phyloP scores from a whole-genome alignment of 2,329 filamentous ascomycete genomes.

The Ciborinia camelliae region DNA sequence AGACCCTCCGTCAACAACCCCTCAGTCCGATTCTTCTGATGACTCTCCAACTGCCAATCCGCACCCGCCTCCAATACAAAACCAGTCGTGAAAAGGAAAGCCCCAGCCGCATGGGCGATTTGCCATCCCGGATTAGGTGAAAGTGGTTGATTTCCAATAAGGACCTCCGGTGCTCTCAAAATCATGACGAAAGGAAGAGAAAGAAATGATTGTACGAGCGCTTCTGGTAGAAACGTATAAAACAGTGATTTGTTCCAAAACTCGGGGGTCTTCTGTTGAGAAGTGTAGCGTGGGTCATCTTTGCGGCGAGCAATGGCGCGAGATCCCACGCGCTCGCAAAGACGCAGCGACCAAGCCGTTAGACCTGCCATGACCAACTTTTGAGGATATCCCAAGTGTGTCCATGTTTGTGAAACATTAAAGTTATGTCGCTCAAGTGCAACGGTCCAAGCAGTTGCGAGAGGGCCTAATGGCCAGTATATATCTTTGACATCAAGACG shows the following conservation, averaged over 20 bases:
- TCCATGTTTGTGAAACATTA: constrained; percentile 14
- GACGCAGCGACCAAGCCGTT: constrained; percentile 20
- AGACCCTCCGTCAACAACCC: constrained; percentile 18
- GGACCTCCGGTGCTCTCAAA: constrained; percentile 8
- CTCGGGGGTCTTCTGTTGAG: not conserved
- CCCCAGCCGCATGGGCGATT: constrained; percentile 16
- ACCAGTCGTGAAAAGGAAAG: constrained; percentile 19
- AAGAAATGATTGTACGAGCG: constrained; percentile 20
- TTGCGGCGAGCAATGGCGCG: constrained; percentile 13
- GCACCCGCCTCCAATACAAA: constrained; percentile 22
- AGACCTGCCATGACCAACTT: constrained; percentile 21
- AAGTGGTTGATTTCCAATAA: constrained; percentile 5
- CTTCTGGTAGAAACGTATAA: constrained; percentile 21
- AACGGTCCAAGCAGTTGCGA: constrained; percentile 20
- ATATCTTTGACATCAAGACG: constrained; percentile 22
- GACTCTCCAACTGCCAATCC: constrained; percentile 19
- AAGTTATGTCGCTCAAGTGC: constrained; percentile 20
- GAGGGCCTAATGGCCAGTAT: constrained; percentile 21
- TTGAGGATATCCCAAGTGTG: constrained; percentile 18
- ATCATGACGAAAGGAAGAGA: constrained; percentile 20
- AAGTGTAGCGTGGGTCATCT: constrained; percentile 22
- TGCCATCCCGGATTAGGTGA: constrained; percentile 16
- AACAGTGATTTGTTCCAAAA: constrained; percentile 22
- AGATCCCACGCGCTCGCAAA: constrained; percentile 20
- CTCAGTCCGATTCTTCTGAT: constrained; percentile 2